A percentile compares a stretch with the other conserved stretches of the same genome.
phyloP scores from a whole-genome alignment of 1,284 basidiomycete species.

The Apiotrichum porosum region DNA sequence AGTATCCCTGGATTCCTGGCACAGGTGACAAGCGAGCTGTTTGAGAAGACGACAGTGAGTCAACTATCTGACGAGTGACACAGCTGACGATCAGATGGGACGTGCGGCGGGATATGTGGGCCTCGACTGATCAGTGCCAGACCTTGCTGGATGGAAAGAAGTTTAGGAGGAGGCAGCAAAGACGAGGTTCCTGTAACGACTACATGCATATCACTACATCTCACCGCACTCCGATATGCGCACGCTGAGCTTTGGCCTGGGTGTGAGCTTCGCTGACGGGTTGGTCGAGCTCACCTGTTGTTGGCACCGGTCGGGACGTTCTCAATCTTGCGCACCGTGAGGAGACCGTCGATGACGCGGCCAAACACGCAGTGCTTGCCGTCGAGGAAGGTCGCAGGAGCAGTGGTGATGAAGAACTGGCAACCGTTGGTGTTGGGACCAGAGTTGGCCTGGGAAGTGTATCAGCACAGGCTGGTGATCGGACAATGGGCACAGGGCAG shows the following conservation, averaged over 20 bases:
- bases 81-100: too few species aligned
- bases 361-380: slow-evolving; percentile 94
- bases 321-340: slow-evolving; percentile 89
- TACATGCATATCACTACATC: slow-evolving; percentile 41
- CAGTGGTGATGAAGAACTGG: slow-evolving; percentile 95
- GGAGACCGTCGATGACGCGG: slow-evolving; percentile 78
- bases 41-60: slow-evolving; percentile 51
- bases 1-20: slow-evolving; percentile 54
- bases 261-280: background rate
- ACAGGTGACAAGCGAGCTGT: slow-evolving; percentile 52
- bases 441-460: slow-evolving; percentile 88
- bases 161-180: too few species aligned
- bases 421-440: slow-evolving; percentile 89
- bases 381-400: slow-evolving; percentile 87
- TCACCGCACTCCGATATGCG: slow-evolving; percentile 51
- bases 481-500: too few species aligned
- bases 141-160: too few species aligned
- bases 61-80: too few species aligned
- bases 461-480: too few species aligned
- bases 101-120: slow-evolving; percentile 44
- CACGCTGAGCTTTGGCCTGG: slow-evolving; percentile 23
- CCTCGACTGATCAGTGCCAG: slow-evolving; percentile 34
- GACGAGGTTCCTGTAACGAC: too few species aligned
- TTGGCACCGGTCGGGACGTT: slow-evolving; percentile 75
- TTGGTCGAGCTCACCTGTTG: slow-evolving; percentile 44